These are phyloP conservation scores for Reticulascus tulasneorum DNA, from an alignment of 2,329 filamentous ascomycete genomes.

Conservation along the genomic window DNA sequence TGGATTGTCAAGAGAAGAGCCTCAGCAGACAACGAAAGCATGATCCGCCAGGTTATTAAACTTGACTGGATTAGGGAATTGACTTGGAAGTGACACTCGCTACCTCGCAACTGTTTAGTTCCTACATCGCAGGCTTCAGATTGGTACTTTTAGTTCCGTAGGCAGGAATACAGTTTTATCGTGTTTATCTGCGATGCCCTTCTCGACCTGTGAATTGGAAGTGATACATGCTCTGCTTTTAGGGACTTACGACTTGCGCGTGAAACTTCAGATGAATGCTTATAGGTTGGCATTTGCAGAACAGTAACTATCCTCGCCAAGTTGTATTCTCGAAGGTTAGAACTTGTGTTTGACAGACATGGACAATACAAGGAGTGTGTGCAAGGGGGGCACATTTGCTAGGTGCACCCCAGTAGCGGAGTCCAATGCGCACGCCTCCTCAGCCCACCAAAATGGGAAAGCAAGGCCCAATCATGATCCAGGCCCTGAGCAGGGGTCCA, in stretches of 20 bases:
- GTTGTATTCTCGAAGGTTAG: no score
- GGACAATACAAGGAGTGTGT: no score
- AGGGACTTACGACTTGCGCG: no score
- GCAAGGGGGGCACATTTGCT: no score
- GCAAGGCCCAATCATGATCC: constrained; percentile 13
- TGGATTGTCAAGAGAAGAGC: no score
- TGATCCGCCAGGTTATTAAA: background rate
- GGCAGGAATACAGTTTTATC: constrained; percentile 8
- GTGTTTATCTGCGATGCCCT: constrained; percentile 3
- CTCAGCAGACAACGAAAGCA: no score
- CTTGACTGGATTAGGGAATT: background rate
- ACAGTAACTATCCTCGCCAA: no score
- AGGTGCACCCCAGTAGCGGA: constrained; percentile 4
- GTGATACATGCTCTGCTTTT: no score
- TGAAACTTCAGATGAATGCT: no score
- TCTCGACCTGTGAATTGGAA: no score
- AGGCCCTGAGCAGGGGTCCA: constrained; percentile 10
- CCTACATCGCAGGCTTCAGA: constrained; percentile 14
- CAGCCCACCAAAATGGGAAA: constrained; percentile 3
- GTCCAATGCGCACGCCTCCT: constrained; percentile 8
- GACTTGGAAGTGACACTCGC: constrained; percentile 11
- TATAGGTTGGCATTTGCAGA: no score
- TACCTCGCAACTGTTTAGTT: constrained; percentile 6
- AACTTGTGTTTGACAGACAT: no score
- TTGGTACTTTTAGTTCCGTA: constrained; percentile 15